A percentile compares a stretch with the other conserved stretches of the same genome.
Conservation (phyloP, 164 flowering plant genomes). For the Aristolochia contorta region DNA sequence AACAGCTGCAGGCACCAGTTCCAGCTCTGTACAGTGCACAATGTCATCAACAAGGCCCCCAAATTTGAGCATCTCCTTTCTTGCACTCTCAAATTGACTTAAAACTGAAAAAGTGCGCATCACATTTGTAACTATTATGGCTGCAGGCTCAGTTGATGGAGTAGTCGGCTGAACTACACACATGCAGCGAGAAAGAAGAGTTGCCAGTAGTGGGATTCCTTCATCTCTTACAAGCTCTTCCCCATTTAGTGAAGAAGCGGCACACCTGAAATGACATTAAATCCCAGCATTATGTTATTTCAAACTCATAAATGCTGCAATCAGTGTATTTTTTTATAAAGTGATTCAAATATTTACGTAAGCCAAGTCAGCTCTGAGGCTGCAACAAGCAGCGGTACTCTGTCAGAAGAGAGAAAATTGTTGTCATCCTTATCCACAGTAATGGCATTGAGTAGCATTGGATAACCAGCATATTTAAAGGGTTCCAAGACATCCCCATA, state of each 20-base stretch:
- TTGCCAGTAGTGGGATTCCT: slow-evolving; percentile 81
- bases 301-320: neutral
- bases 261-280: slow-evolving; percentile 50
- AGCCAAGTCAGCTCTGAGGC: slow-evolving; percentile 96
- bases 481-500: slow-evolving; percentile 89
- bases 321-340: neutral
- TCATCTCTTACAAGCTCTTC: slow-evolving; percentile 98
- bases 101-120: slow-evolving; percentile 82
- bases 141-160: slow-evolving; percentile 77
- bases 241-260: slow-evolving; percentile 89
- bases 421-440: slow-evolving; percentile 91
- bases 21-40: slow-evolving; percentile 94
- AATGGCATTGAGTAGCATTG: slow-evolving; percentile 89
- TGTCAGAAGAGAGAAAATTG: slow-evolving; percentile 88
- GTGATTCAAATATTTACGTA: slow-evolving; percentile 41
- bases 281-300: neutral
- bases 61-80: slow-evolving; percentile 70
- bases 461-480: slow-evolving; percentile 99
- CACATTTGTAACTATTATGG: slow-evolving; percentile 82
- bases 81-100: slow-evolving; percentile 91
- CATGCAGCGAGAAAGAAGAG: slow-evolving; percentile 95
- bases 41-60: slow-evolving; percentile 81
- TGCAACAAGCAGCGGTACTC: slow-evolving; percentile 91
- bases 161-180: slow-evolving; percentile 93
- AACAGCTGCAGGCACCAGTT: slow-evolving; percentile 87